These are phyloP conservation scores for Arthonia radiata DNA, from an alignment of 495 filamentous ascomycete species.

Conservation along the genomic window DNA sequence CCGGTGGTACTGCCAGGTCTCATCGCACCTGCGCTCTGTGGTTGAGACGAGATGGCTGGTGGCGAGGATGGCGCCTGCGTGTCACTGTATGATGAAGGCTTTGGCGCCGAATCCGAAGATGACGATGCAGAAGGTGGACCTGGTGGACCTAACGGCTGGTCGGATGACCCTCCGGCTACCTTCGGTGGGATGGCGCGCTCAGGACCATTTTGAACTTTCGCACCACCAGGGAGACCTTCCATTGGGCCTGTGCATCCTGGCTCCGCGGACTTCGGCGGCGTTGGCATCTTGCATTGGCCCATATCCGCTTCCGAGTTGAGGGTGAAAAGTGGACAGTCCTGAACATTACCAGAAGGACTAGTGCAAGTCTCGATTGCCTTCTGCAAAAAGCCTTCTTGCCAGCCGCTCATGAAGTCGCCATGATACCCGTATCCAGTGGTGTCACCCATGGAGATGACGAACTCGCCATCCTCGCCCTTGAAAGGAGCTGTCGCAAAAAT, in stretches of 20 bases:
- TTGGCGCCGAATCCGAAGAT: no score
- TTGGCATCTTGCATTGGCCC: conserved; percentile 14
- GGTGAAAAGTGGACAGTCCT: conserved; percentile 33
- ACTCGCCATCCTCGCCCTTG: conserved; percentile 37
- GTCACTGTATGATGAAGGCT: no score
- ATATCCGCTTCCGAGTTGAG: conserved; percentile 21
- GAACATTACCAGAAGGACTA: conserved; percentile 24
- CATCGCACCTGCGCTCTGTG: no score
- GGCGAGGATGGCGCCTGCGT: no score
- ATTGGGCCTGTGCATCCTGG: conserved; percentile 15
- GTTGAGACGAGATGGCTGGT: no score
- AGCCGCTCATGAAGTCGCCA: conserved; percentile 66
- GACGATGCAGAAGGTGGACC: no score
- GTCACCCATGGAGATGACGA: conserved; percentile 68
- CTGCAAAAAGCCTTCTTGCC: conserved; percentile 39
- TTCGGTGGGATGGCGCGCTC: conserved; percentile 22
- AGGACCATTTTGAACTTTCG: conserved; percentile 26
- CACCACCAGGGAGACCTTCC: conserved; percentile 24
- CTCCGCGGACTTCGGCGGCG: conserved; percentile 17
- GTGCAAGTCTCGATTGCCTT: conserved; percentile 27
- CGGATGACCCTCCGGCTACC: no score
- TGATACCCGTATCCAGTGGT: conserved; percentile 60
- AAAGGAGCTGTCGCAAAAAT: conserved; percentile 63
- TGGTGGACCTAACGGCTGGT: no score
- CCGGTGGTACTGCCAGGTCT: no score